Evolutionary conservation across 2,329 filamentous ascomycete species (phyloP).

Genomic region (Aspergillus sp.): DNA sequence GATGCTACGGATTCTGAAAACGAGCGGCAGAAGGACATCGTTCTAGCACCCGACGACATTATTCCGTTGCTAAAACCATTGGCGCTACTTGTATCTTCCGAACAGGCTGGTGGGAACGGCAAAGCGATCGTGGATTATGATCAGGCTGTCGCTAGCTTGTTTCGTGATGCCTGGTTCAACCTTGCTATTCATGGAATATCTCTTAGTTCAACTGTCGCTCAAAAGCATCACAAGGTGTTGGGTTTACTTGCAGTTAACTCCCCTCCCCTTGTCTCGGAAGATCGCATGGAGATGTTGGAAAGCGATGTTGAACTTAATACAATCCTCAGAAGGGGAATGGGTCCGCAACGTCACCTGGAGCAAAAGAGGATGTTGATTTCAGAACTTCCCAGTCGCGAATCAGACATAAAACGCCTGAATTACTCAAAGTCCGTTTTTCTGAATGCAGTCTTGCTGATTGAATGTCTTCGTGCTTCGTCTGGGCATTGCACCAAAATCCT

Average conservation of each 20-base stretch:
- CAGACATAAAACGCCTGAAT: conserved; percentile 76
- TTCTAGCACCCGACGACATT: conserved; percentile 83
- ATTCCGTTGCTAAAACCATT: conserved; percentile 82
- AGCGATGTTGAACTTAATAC: conserved; percentile 97
- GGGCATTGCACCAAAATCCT: conserved; percentile 89
- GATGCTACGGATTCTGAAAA: conserved; percentile 75
- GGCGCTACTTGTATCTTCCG: conserved; percentile 72
- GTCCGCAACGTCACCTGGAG: conserved; percentile 65
- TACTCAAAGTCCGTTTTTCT: conserved; percentile 92
- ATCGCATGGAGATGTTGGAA: conserved; percentile 84
- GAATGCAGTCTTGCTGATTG: conserved; percentile 84
- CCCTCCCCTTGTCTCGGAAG: conserved; percentile 80
- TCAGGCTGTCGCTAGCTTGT: conserved; percentile 69
- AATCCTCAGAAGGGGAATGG: conserved; percentile 82
- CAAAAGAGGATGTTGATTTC: conserved; percentile 77
- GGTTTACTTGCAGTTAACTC: conserved; percentile 84
- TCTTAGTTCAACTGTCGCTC: conserved; percentile 69
- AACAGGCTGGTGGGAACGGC: conserved; percentile 23
- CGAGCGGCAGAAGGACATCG: conserved; percentile 73
- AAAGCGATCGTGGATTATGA: conserved; percentile 45
- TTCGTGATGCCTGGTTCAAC: conserved; percentile 97
- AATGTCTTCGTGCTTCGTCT: conserved; percentile 78
- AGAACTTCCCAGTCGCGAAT: conserved; percentile 72
- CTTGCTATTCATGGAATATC: conserved; percentile 92
- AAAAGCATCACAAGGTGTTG: conserved; percentile 72